Base-by-base conservation (phyloP, 1,284 basidiomycete genomes). In the Hemileia vastatrix region DNA sequence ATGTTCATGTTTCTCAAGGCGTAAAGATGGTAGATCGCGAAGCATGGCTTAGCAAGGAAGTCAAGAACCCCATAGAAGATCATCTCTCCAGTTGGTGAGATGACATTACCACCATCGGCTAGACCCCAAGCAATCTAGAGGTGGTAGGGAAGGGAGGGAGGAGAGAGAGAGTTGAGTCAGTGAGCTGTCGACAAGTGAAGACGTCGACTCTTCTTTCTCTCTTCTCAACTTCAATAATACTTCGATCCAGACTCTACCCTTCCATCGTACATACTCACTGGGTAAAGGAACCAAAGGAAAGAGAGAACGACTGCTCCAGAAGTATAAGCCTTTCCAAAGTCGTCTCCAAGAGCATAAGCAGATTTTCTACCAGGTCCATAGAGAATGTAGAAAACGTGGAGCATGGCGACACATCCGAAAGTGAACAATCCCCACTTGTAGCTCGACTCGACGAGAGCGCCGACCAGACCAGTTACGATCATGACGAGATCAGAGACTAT, bases 21-120 rank as follows among this genome's bases (percentile, higher is more conserved):
- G 21, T 49, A 68, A 23, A 72, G 66, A 64, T 74, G 73, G 65
- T 70, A 66, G 27, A 74, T 59, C 4, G 70, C 65, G 40, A 73
- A 74, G 44, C 68, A 66, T 33, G 71, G 74, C 64, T 80, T 83
- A 64, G 81, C 78, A 66, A 84, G 62, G 13, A 84, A 57, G 68
- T 85, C 83, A 60, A 85, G 78, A 8, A 74, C 57, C 36, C 83
- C 83, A 73, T 84, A 84, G 76, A 82, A 84, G 63, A 81, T 67
- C 76, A 78, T 77, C 67, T 79, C 77, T 19, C 72, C 70, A 66
- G 78, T 76, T 24, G 79, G 77, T 0, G 74, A 71, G 67, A 82
- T 81, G 45, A 72, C 76, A 71, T 83, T 80, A 6, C 77, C 73
- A 6, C 81, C 81, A 63, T 82, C 81, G 4, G 77, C 75, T 18